These are phyloP conservation scores for Xerocomellus intermedius DNA, from an alignment of 768 basidiomycete species.

Conservation along the genomic window DNA sequence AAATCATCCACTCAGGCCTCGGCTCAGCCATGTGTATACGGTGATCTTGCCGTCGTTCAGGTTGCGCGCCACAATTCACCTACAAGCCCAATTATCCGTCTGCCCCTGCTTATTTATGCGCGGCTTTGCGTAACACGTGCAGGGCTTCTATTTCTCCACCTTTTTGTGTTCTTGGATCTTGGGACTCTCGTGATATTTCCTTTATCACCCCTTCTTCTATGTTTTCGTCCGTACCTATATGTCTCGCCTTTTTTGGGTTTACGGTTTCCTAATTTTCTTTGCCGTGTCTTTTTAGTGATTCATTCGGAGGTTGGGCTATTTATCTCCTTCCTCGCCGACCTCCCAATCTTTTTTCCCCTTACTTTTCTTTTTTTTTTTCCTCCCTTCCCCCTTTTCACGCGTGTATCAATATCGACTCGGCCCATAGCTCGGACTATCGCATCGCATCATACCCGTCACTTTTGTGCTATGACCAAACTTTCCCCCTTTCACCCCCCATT, in stretches of 20 bases:
- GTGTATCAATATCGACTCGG: conserved; percentile 36
- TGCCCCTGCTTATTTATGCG: conserved; percentile 35
- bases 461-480: conserved; percentile 26
- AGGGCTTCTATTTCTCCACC: conserved; percentile 29
- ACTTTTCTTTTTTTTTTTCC: not conserved
- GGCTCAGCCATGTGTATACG: conserved; percentile 35
- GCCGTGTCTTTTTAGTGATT: conserved; percentile 30
- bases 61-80: conserved; percentile 25
- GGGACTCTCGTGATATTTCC: conserved; percentile 33
- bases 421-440: conserved; percentile 31
- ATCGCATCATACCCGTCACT: conserved; percentile 32
- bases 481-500: not conserved
- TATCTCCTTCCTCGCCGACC: conserved; percentile 13
- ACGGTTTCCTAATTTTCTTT: conserved; percentile 20
- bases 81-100: conserved; percentile 20
- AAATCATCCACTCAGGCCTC: conserved; percentile 20
- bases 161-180: conserved; percentile 43
- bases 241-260: conserved; percentile 23
- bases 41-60: conserved; percentile 21
- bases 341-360: not conserved
- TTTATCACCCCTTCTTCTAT: conserved; percentile 13
- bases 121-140: conserved; percentile 21
- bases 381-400: not conserved
- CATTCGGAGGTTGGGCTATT: conserved; percentile 19
- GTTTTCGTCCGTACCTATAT: conserved; percentile 18